phyloP scores from a whole-genome alignment of 176 grass and related monocot species.

The Cenchrus americanus region DNA sequence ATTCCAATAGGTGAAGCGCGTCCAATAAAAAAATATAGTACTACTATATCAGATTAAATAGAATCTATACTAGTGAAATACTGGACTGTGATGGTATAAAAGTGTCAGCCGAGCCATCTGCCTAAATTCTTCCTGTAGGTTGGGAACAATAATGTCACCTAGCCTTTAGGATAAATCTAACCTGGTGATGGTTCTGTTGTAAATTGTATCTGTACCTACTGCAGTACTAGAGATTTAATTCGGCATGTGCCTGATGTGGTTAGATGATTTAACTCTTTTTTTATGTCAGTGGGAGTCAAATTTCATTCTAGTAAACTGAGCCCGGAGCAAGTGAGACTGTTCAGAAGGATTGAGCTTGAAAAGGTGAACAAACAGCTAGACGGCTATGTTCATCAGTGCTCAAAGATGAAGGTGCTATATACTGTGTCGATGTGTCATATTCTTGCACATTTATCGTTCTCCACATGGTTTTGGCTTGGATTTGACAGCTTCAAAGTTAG shows the following conservation, averaged over 20 bases:
- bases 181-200: neutral
- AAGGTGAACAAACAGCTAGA: slow-evolving; percentile 57
- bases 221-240: neutral
- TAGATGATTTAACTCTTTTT: neutral
- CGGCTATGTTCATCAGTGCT: slow-evolving; percentile 53
- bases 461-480: neutral
- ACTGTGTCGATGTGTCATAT: neutral
- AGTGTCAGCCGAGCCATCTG: neutral
- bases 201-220: neutral
- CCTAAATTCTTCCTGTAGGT: neutral
- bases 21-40: neutral
- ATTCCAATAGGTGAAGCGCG: neutral
- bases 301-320: slow-evolving; percentile 57
- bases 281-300: slow-evolving; percentile 59
- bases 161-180: neutral
- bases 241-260: neutral
- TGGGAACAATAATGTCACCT: neutral
- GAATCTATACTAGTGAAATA: neutral
- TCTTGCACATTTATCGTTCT: neutral
- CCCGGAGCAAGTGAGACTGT: slow-evolving; percentile 47
- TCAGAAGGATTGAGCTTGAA: slow-evolving; percentile 55
- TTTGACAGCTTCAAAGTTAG: neutral
- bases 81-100: neutral
- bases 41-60: neutral
- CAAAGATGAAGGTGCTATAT: slow-evolving; percentile 51